Evolutionary conservation across 192 early-diverging fungal species (phyloP), one percentile per base, ranked within the genome.

Genomic region (Linnemannia hyalina): DNA sequence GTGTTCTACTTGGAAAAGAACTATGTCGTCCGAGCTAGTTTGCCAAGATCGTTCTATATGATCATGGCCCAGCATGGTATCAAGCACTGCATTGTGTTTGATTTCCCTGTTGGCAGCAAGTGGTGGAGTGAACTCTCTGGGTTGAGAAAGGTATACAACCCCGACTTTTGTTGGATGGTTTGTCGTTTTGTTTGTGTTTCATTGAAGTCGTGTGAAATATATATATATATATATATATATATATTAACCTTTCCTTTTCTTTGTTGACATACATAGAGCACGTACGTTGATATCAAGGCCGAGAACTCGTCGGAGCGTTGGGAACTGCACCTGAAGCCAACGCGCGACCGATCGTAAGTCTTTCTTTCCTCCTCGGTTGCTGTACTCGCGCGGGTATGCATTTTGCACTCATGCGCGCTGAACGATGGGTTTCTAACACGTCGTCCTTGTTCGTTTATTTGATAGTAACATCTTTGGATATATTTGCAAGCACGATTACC

Each of bases 281-380:
- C 90, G 4, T 93, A 92, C 63, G 83, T 92, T 68, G 87, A 77
- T 23, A 78, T 94, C 32, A 75, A 87, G 42, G 89, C 88, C 20
- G 90, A 93, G 40, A 80, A 89, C 22, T 80, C 87, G 5, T 80
- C 81, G 0, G 90, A 91, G 16, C 57, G 81, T 13, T 95, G 93
- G 93, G 94, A 95, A 72, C 75, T 95, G 38, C 95, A 95, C 83
- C 74, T 95, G n/a, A 95, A 95, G 57, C 92, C 91, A 20, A 88
- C 92, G 29, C 75, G 90, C 26, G 94, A 94, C 76, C 79, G 90
- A 80, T 87, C 88, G 93, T 93, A 88, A 75, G 91, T 88, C 57
- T 44, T 40, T 41, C 35, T 63, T 69, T 63, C 3, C 46, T 36
- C 13, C n/a, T 79, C 42, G 42, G 41, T 89, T 72, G 68, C 18